These are phyloP conservation scores for Colletotrichum sp. DNA, from an alignment of 2,329 filamentous ascomycete genomes.

Conservation along the genomic window DNA sequence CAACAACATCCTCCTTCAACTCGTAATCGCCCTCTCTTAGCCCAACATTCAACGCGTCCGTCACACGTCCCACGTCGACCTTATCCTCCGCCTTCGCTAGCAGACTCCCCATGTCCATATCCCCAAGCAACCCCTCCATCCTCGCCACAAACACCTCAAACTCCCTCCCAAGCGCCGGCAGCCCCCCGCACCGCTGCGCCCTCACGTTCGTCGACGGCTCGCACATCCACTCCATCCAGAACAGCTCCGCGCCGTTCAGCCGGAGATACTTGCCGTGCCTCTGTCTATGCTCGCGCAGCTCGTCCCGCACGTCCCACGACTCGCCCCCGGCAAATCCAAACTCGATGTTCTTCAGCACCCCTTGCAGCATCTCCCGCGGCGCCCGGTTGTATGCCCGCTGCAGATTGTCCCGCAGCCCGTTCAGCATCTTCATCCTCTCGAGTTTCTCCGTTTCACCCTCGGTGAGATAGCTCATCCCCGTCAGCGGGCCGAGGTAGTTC, in stretches of 20 bases:
- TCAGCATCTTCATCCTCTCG: constrained; percentile 25
- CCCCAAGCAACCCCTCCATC: constrained; percentile 35
- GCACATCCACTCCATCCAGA: constrained; percentile 14
- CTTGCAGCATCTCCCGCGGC: constrained; percentile 32
- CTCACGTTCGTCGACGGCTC: constrained; percentile 25
- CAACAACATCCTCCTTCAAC: constrained; percentile 27
- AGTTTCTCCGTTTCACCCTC: constrained; percentile 31
- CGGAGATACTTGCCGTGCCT: neutral
- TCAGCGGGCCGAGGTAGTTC: constrained; percentile 35
- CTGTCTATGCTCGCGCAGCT: neutral
- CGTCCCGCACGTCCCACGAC: constrained; percentile 2
- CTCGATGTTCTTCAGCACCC: constrained; percentile 23
- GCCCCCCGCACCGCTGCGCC: constrained; percentile 21
- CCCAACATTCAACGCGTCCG: neutral
- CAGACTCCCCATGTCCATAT: constrained; percentile 28
- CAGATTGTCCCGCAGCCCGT: constrained; percentile 27
- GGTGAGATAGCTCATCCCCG: constrained; percentile 24
- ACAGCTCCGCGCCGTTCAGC: constrained; percentile 1
- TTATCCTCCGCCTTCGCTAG: neutral
- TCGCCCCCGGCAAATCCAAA: neutral
- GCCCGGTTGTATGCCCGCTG: constrained; percentile 23
- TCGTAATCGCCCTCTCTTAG: neutral
- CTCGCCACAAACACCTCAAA: constrained; percentile 36
- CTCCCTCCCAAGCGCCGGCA: neutral
- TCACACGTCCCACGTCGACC: neutral